Percentiles rank a stretch among this genome's conserved stretches.
phyloP scores from a whole-genome alignment of 1,139 yeast genomes.

The Magnusiomyces fungicola region DNA sequence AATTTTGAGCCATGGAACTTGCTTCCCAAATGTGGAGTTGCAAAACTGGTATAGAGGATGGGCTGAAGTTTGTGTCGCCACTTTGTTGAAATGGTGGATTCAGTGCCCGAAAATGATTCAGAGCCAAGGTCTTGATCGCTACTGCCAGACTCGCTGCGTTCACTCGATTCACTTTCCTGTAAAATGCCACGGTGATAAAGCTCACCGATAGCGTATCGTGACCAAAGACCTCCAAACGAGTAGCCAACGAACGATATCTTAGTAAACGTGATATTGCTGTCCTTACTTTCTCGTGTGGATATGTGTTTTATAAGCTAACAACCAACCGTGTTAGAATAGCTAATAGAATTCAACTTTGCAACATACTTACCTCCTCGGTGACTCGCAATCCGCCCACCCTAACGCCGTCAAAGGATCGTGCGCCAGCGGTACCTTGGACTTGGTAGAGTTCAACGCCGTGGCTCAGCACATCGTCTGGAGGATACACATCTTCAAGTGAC shows the following conservation, averaged over 20 bases:
- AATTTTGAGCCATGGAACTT: conserved; percentile 37
- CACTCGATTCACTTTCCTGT: too few relatives aligned
- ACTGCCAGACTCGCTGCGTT: too few relatives aligned
- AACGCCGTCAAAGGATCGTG: conserved; percentile 84
- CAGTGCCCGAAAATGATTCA: conserved; percentile 2
- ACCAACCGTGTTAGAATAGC: too few relatives aligned
- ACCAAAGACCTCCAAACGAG: conserved; percentile 47
- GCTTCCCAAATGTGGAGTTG: conserved; percentile 86
- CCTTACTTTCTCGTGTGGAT: conserved; percentile 1
- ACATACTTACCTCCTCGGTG: conserved; percentile 42
- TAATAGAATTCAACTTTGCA: not conserved
- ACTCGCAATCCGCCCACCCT: conserved; percentile 63
- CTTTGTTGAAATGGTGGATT: conserved; percentile 6
- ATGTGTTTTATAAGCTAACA: conserved; percentile 8
- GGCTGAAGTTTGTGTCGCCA: conserved; percentile 8
- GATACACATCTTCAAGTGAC: conserved; percentile 38
- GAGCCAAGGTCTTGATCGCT: too few relatives aligned
- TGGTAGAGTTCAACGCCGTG: conserved; percentile 43
- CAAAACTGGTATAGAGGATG: conserved; percentile 57
- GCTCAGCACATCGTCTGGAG: conserved; percentile 34
- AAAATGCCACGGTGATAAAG: conserved; percentile 32
- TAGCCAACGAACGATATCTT: conserved; percentile 46
- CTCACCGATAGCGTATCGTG: conserved; percentile 65
- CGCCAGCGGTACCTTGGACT: conserved; percentile 63
- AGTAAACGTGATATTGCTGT: conserved; percentile 18